A percentile compares a stretch with the other conserved stretches of the same genome.
These are phyloP conservation scores for Hericium rajendrae DNA, from an alignment of 768 basidiomycete species.

Conservation along the genomic window DNA sequence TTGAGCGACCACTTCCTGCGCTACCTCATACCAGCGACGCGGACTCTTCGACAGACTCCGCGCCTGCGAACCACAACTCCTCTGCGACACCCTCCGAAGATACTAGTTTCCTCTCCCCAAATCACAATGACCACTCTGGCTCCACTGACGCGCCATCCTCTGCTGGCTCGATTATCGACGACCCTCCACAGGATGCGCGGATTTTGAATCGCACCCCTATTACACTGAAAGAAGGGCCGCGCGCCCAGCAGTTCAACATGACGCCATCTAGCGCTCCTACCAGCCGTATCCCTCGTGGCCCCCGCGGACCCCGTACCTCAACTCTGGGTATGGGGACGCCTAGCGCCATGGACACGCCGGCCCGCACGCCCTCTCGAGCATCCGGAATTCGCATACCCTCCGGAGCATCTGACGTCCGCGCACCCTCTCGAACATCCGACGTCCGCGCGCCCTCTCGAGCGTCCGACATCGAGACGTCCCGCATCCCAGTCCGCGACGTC, in stretches of 20 bases:
- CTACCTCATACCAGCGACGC: conserved; percentile 22
- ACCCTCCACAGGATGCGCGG: conserved; percentile 9
- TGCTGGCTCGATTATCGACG: conserved; percentile 7
- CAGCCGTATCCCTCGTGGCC: conserved; percentile 11
- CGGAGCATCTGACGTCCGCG: background rate
- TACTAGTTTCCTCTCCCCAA: background rate
- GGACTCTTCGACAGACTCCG: conserved; percentile 1
- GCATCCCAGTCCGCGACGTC: background rate
- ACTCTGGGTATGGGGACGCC: background rate
- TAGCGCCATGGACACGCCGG: background rate
- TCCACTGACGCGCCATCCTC: conserved; percentile 5
- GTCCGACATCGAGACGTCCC: background rate
- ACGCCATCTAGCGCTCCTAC: background rate
- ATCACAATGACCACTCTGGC: background rate
- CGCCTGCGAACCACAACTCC: conserved; percentile 6
- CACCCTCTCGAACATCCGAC: background rate
- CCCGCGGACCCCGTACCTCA: conserved; percentile 6
- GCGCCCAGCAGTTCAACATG: background rate
- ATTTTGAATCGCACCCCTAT: conserved; percentile 13
- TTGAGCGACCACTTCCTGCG: conserved; percentile 30
- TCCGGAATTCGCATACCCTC: too few species aligned
- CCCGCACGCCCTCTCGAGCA: too few species aligned
- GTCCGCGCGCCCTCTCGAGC: background rate
- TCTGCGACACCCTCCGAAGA: background rate
- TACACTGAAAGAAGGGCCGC: background rate